These are phyloP conservation scores for Gynochthodes officinalis DNA, from an alignment of 257 asterid genomes.

Conservation along the genomic window DNA sequence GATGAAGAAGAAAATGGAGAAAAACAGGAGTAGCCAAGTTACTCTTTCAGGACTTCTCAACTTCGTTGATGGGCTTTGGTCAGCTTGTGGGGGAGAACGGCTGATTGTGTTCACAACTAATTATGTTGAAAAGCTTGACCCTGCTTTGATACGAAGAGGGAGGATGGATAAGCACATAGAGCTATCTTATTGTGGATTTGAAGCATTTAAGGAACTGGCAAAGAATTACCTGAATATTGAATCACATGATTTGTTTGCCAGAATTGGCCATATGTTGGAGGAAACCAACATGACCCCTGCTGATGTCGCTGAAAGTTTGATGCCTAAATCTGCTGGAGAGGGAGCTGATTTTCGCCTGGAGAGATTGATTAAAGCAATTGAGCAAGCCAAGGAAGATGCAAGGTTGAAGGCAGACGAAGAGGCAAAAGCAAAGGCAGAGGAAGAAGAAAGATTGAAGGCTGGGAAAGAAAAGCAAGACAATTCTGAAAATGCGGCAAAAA, in stretches of 20 bases:
- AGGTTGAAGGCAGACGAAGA: slow-evolving; percentile 12
- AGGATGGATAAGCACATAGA: slow-evolving; percentile 23
- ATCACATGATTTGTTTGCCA: slow-evolving; percentile 1
- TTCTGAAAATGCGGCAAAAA: background rate
- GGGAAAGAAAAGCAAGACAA: background rate
- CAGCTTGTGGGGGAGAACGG: slow-evolving; percentile 23
- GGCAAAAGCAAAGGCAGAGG: background rate
- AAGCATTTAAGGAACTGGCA: slow-evolving; percentile 20
- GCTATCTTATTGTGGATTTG: slow-evolving; percentile 21
- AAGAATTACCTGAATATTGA: slow-evolving; percentile 16
- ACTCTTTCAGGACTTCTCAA: slow-evolving; percentile 25
- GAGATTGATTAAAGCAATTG: slow-evolving; percentile 19
- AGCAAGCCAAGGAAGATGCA: slow-evolving; percentile 15
- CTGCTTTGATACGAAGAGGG: slow-evolving; percentile 21
- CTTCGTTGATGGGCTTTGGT: slow-evolving; percentile 26
- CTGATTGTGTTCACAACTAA: slow-evolving; percentile 22
- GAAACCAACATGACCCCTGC: slow-evolving; percentile 19
- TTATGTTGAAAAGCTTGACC: slow-evolving; percentile 23
- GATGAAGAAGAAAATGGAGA: slow-evolving; percentile 12
- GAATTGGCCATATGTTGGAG: slow-evolving; percentile 3
- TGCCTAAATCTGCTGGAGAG: slow-evolving; percentile 21
- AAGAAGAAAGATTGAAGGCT: background rate
- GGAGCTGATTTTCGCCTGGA: slow-evolving; percentile 14
- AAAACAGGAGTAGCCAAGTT: slow-evolving; percentile 17
- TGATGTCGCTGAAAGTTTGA: slow-evolving; percentile 26